phyloP scores from a whole-genome alignment of 2,329 filamentous ascomycete species.

The Botrytis pseudocinerea region DNA sequence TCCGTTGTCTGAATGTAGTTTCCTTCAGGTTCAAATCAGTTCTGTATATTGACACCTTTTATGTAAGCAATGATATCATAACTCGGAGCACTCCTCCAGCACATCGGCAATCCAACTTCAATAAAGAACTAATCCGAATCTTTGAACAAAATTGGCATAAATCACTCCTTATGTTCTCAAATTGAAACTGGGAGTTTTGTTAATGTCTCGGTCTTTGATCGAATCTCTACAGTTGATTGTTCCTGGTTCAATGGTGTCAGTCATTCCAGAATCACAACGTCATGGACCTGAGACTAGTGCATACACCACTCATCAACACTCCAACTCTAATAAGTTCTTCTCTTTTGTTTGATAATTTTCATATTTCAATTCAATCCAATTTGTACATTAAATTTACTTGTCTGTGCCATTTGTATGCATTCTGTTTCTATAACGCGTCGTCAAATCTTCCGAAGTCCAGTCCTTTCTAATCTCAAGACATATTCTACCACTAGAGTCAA shows the following conservation, averaged over 20 bases:
- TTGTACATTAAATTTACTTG: not conserved
- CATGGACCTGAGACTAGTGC: conserved; percentile 10
- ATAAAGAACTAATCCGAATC: not conserved
- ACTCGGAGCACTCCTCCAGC: not conserved
- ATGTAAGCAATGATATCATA: conserved; percentile 9
- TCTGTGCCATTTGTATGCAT: not conserved
- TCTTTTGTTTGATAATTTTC: not conserved
- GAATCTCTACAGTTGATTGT: not conserved
- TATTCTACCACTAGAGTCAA: conserved; percentile 2
- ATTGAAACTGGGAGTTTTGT: not conserved
- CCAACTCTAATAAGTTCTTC: not conserved
- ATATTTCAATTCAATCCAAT: not conserved
- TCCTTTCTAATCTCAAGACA: not conserved
- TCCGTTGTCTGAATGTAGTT: not conserved
- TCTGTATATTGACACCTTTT: not conserved
- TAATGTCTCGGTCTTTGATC: not conserved
- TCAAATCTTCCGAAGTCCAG: not conserved
- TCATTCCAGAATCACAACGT: conserved; percentile 9
- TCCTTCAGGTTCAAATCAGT: not conserved
- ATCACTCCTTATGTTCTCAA: not conserved
- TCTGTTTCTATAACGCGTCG: not conserved
- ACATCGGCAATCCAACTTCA: not conserved
- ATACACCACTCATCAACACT: not conserved
- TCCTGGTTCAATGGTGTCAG: not conserved
- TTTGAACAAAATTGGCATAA: not conserved